These are phyloP conservation scores for Fusarium graminum DNA, from an alignment of 2,329 filamentous ascomycete genomes.

Conservation along the genomic window DNA sequence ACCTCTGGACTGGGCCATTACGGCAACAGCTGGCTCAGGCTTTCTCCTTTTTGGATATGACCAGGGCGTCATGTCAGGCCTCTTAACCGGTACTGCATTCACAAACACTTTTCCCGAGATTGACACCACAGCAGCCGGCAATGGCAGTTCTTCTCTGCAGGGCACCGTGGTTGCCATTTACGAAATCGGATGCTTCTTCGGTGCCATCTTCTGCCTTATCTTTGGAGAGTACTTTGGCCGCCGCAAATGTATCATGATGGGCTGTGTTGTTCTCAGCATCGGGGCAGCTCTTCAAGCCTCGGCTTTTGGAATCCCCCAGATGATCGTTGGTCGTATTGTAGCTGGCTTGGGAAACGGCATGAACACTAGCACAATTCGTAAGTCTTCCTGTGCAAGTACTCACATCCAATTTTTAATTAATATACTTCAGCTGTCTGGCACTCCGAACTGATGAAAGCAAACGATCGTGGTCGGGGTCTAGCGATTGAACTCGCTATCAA, in stretches of 20 bases:
- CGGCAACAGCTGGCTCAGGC: slow-evolving; percentile 53
- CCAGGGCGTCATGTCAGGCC: slow-evolving; percentile 52
- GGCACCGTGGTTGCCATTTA: slow-evolving; percentile 62
- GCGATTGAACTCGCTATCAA: slow-evolving; percentile 55
- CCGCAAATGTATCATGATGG: slow-evolving; percentile 56
- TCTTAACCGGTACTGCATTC: slow-evolving; percentile 53
- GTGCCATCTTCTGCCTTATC: slow-evolving; percentile 56
- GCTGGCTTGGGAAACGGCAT: slow-evolving; percentile 61
- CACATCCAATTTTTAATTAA: background rate
- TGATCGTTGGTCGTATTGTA: slow-evolving; percentile 61
- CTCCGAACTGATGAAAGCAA: slow-evolving; percentile 58
- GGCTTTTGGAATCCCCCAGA: slow-evolving; percentile 56
- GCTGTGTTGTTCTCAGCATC: slow-evolving; percentile 57
- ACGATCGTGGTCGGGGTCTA: slow-evolving; percentile 53
- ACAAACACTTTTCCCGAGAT: slow-evolving; percentile 53
- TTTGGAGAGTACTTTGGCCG: slow-evolving; percentile 62
- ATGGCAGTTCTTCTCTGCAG: slow-evolving; percentile 59
- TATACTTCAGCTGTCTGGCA: slow-evolving; percentile 54
- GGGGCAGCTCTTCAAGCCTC: slow-evolving; percentile 59
- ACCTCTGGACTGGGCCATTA: slow-evolving; percentile 57
- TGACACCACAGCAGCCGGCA: slow-evolving; percentile 54
- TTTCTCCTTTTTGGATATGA: slow-evolving; percentile 56
- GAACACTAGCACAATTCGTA: slow-evolving; percentile 62
- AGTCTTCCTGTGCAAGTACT: slow-evolving; percentile 10
- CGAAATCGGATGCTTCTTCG: slow-evolving; percentile 63